Percentiles rank a stretch among this genome's conserved stretches.
phyloP scores from a whole-genome alignment of 1,284 basidiomycete genomes.

The Quambalaria eucalypti region DNA sequence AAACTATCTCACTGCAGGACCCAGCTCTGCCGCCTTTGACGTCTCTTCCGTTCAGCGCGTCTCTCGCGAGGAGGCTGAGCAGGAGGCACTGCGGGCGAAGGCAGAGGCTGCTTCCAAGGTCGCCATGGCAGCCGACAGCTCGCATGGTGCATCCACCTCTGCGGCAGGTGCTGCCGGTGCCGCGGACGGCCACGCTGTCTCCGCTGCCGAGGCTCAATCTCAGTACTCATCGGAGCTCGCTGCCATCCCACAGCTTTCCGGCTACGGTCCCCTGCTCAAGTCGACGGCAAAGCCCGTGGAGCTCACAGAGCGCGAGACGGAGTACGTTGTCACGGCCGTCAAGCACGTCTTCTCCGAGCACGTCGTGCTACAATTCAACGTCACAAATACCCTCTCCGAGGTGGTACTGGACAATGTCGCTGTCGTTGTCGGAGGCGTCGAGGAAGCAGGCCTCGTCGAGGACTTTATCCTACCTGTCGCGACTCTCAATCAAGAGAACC shows the following conservation, averaged over 20 bases:
- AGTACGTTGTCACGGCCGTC: conserved; percentile 91
- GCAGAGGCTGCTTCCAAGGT: conserved; percentile 35
- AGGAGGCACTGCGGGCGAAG: conserved; percentile 39
- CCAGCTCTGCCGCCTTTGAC: conserved; percentile 29
- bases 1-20: conserved; percentile 23
- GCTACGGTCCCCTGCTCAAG: conserved; percentile 79
- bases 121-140: conserved; percentile 38
- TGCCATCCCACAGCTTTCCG: conserved; percentile 73
- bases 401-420: conserved; percentile 82
- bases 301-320: conserved; percentile 93
- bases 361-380: conserved; percentile 82
- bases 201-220: conserved; percentile 50
- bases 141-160: conserved; percentile 18
- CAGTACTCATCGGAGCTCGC: conserved; percentile 75
- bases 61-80: conserved; percentile 31
- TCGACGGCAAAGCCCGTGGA: conserved; percentile 71
- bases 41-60: conserved; percentile 31
- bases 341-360: conserved; percentile 96
- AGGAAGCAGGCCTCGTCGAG: conserved; percentile 67
- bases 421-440: conserved; percentile 78
- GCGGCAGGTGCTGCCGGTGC: conserved; percentile 12
- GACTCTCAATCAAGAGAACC: conserved; percentile 55
- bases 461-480: conserved; percentile 87
- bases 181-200: conserved; percentile 33
- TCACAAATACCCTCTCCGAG: conserved; percentile 97